Base-by-base conservation (phyloP, 1,139 yeast genomes). In the Chernovozyma sophiae-reginae region DNA sequence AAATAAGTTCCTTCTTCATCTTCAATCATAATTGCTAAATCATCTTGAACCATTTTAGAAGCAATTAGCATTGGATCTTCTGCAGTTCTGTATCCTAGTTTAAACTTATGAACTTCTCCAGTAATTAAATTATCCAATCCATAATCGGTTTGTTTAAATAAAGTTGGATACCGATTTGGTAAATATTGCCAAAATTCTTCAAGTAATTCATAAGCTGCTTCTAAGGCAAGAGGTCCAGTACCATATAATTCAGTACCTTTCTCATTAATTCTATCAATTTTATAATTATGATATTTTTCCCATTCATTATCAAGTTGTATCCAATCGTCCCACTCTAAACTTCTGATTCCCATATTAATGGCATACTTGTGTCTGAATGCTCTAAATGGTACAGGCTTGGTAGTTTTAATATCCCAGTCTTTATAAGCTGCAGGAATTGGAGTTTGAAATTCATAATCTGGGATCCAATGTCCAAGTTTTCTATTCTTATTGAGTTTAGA, bases 291-390 rank as follows among this genome's bases (percentile, higher is more conserved):
- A 46, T 53, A 79, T 45, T 69, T 71, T 37, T 46, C 47, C 83
- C 84, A 80, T 53, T 79, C 79, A 44, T 74, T 78, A 53, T 80
- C 86, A 37, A 80, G 60, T 52, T 80, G 82, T 44, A 80, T 72
- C 86, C 86, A 80, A 35, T 64, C 62, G 37, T 72, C 61, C 68
- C 72, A 71, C 36, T 76, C 73, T 81, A 79, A 73, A 42, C 62
- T 65, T 46, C 84, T 60, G 33, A 79, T 78, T n/a, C 84, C 86
- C 86, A 79, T 79, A 22, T 79, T 79, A 17, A 66, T 60, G 42
- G 53, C 52, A 48, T 79, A 79, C 42, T 72, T 76, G 52, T 75
- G 79, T 51, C 68, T 77, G 52, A 79, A 79, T 0, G 84, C 82
- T 38, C 85, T 61, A 50, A 79, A 79, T 19, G 84, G 81, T 30